Base-by-base conservation (phyloP, 192 early-diverging fungal species). In the Linnemannia zychae region DNA sequence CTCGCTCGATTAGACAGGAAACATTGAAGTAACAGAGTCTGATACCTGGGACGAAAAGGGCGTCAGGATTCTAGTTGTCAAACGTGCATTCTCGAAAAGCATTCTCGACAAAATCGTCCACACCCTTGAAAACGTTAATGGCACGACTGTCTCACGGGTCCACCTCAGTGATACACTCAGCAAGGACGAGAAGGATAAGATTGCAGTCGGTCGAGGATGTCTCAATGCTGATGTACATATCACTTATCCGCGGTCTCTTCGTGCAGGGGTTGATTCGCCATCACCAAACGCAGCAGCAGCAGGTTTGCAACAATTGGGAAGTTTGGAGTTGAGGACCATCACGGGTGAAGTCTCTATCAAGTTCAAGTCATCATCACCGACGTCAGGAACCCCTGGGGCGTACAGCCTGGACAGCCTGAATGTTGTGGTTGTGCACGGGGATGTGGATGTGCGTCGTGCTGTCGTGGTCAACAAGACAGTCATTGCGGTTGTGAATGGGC, bases 161-260 rank as follows among this genome's bases (percentile, higher is more conserved):
- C 72, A 69, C 17, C 66, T 74, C 37, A 69, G 40, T 0, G 78
- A 80, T 28, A 31, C 7, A 1, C 49, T 38, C 4, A 66, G 66
- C 71, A 67, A 67, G 44, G 71, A 79, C 1, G n/a, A 40, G 3
- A 82, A 69, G 50, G 60, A 77, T 11, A 47, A 63, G 2, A 11
- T 77, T 17, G 17, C 71, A 0, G n/a, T 17, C 0, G 24, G 44
- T 4, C 22, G 24, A 0, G 28, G 37, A 24, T 82, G 81, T 57
- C 75, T 63, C 15, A 38, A 18, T 3, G 75, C 71, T 12, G 71
- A 76, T 53, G 71, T 82, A 3, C 37, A 77, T 48, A 67, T 82
- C 49, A 46, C 46, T 31, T 82, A 82, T 31, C 81, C 81, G 9
- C 40, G 40, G 48, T 11, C 4, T 13, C 2, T 0, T 49, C 69